Evolutionary conservation across 2,329 filamentous ascomycete species (phyloP), one percentile per base, ranked within the genome.

Genomic region (Arthrocladium fulminans): DNA sequence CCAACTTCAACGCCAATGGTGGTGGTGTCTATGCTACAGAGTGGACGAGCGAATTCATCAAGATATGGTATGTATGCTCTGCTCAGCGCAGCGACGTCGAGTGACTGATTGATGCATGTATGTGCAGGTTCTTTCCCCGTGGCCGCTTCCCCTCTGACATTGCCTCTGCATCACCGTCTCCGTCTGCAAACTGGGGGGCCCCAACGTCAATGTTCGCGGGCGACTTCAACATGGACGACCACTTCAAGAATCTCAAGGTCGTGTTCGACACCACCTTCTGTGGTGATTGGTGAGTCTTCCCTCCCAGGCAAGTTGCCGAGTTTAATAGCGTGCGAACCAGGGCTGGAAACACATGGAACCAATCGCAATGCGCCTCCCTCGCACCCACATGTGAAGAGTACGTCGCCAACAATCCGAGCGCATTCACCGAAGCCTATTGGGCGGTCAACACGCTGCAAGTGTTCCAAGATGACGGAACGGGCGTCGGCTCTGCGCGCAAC

Each of bases 381-480:
- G 67, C 55, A 84, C 80, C 0, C 62, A 81, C 79, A 0, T 95
- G 89, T 68, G 66, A 81, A 27, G 78, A 80, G 10, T 92, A 79
- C 63, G 87, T 92, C 19, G 71, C 71, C 43, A 68, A 73, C 51
- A 84, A 88, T 63, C 83, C 86, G 0, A 60, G 64, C 10, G 82
- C 73, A 22, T 92, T 89, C 63, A 63, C 66, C 30, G 74, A 88
- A 25, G 78, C 84, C 2, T 90, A 81, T 68, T 94, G 86, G 84
- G 68, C 79, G 51, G 76, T 94, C 67, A 83, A 83, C 61, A 79
- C 73, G 32, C 69, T 88, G 61, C 80, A 77, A 65, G 75, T 86
- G n/a, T 87, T 73, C 59, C 68, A 74, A 51, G 54, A 58, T 49
- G 45, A 52, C 47, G 52, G 34, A 23, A 9, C 29, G 22, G 22